Evolutionary conservation across 345 rosid genomes (phyloP).

Genomic region (Lenwebbia sp.): DNA sequence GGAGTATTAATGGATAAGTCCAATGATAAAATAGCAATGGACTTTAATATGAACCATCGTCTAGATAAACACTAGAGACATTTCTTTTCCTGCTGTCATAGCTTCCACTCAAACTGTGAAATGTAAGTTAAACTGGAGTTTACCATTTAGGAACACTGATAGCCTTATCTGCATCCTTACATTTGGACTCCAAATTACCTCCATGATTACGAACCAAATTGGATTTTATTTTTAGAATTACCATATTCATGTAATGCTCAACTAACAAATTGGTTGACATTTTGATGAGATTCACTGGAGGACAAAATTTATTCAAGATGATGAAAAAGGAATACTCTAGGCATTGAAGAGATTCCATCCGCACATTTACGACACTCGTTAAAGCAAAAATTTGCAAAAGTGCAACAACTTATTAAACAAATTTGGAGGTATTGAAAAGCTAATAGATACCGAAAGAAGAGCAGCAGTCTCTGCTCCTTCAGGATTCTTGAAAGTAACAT

Average conservation of each 20-base stretch:
- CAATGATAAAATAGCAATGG: background rate
- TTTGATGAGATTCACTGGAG: background rate
- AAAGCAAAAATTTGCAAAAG: background rate
- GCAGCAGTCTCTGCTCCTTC: slow-evolving; percentile 93
- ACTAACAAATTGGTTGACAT: background rate
- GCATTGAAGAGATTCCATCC: background rate
- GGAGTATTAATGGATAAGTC: background rate
- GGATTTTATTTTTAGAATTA: background rate
- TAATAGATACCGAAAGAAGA: slow-evolving; percentile 60
- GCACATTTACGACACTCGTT: background rate
- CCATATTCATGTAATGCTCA: background rate
- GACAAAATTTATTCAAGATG: background rate
- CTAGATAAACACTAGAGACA: background rate
- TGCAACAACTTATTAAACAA: background rate
- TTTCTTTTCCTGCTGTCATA: background rate
- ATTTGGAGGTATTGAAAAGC: background rate
- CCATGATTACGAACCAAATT: background rate
- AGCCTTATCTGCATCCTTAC: background rate
- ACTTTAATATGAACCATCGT: background rate
- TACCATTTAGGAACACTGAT: background rate
- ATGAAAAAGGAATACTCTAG: background rate
- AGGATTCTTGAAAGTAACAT: slow-evolving; percentile 77
- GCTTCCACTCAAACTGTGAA: background rate
- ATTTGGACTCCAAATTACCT: background rate
- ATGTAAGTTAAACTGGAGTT: background rate